Base-by-base conservation (phyloP, 352 stramenopile species). In the Globisporangium apiculatum region DNA sequence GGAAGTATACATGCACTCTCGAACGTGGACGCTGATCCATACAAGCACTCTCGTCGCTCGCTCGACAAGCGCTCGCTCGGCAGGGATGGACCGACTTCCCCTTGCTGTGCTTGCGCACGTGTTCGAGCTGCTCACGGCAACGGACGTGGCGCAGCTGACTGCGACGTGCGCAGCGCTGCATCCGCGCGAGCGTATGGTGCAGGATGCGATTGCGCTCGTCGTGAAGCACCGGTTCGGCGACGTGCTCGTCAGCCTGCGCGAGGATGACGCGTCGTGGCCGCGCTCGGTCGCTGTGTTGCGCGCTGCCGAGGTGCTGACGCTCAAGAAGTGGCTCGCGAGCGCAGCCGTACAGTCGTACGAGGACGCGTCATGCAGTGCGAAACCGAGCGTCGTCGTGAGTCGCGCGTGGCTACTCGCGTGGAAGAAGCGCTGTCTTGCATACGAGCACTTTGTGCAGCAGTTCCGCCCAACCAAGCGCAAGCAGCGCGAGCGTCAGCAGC, bases 401-500 rank as follows among this genome's bases (percentile, higher is more conserved):
- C 84, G 80, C 52, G 73, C 81, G 35, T 95, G 83, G 79, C 71
- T 89, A 24, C 64, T 86, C 24, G 78, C 78, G 40, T 92, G 74
- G 71, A 85, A 78, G 63, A 88, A 86, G 55, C 76, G 82, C 45
- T 85, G 79, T 56, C 76, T 86, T 43, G 47, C 35, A 14, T 87
- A 81, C 62, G 85, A 95, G 66, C 82, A 92, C 65, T 86, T 77
- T 58, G 40, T 92, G 14, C 62, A 71, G 64, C 85, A 93, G 58
- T 91, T 91, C 50, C 79, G 76, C 9, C 55, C 71, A 37, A 75
- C 79, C 10, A 89, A 88, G 61, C 77, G 83, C 53, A 86, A 90
- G 63, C 68, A 87, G 51, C 71, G 70, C 18, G 64, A 68, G 48
- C 68, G 65, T 2, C 38, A 49, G 35, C 53, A 74, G 58, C 58